These are phyloP conservation scores for Lithohypha guttulata DNA, from an alignment of 2,329 filamentous ascomycete genomes.

Conservation along the genomic window DNA sequence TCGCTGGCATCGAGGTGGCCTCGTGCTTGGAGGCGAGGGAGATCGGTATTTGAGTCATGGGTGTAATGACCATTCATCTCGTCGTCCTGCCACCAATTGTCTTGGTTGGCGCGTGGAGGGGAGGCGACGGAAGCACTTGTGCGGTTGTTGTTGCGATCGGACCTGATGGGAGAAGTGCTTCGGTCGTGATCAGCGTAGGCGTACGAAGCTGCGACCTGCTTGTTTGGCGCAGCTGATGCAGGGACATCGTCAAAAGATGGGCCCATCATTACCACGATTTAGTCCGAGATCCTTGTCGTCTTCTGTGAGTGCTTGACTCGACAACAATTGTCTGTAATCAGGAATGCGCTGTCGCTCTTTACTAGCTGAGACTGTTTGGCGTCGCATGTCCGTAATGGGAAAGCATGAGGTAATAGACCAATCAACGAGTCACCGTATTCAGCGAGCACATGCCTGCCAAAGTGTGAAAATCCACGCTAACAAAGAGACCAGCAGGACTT, in stretches of 20 bases:
- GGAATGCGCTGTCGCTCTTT: too few species aligned
- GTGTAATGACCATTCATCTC: neutral
- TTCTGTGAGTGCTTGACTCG: too few species aligned
- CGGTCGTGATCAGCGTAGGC: conserved; percentile 7
- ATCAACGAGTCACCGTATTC: too few species aligned
- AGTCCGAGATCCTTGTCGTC: too few species aligned
- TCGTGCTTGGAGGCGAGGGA: conserved; percentile 10
- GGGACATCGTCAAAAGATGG: conserved; percentile 9
- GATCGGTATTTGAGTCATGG: neutral
- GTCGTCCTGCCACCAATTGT: neutral
- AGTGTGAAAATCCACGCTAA: too few species aligned
- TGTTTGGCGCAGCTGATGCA: conserved; percentile 7
- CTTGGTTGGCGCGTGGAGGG: neutral
- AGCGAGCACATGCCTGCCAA: too few species aligned
- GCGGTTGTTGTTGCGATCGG: neutral
- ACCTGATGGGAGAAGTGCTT: neutral
- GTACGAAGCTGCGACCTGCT: conserved; percentile 4
- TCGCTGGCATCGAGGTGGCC: neutral
- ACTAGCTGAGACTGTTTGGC: too few species aligned
- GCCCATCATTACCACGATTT: conserved; percentile 2
- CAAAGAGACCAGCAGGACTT: too few species aligned
- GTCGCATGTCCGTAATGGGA: too few species aligned
- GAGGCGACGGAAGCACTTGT: neutral
- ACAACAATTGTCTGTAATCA: too few species aligned
- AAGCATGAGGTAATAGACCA: too few species aligned